A percentile compares a stretch with the other conserved stretches of the same genome.
Evolutionary conservation across 2,329 filamentous ascomycete genomes (phyloP).

Genomic region (Periconia sp.): DNA sequence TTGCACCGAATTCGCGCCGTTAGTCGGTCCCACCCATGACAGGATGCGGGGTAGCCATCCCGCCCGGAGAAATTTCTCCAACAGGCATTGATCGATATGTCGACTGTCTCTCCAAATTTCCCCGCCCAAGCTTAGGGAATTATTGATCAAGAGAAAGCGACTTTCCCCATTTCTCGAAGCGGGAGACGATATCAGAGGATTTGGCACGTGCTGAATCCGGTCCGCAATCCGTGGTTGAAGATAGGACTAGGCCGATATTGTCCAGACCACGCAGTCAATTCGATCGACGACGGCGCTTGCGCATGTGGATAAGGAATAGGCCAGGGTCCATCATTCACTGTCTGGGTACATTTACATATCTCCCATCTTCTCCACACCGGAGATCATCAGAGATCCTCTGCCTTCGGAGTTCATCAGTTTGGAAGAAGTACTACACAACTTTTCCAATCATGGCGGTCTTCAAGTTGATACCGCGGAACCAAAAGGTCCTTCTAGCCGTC

Average conservation of each 20-base stretch:
- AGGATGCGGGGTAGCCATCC: not conserved
- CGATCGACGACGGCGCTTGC: not conserved
- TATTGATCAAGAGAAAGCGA: too few species aligned
- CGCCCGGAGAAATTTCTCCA: not conserved
- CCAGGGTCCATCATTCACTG: not conserved
- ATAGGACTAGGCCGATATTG: not conserved
- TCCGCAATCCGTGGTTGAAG: too few species aligned
- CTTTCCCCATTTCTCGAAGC: too few species aligned
- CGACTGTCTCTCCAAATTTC: too few species aligned
- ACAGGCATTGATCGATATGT: not conserved
- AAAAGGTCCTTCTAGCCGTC: slow-evolving; percentile 13
- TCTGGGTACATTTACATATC: not conserved
- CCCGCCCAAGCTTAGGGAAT: too few species aligned
- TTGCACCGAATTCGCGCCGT: not conserved
- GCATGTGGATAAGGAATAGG: not conserved
- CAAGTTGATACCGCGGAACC: slow-evolving; percentile 17
- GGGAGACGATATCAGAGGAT: too few species aligned
- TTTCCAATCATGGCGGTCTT: slow-evolving; percentile 4
- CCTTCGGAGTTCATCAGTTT: too few species aligned
- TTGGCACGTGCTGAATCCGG: too few species aligned
- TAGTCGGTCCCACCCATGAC: not conserved
- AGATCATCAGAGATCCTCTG: too few species aligned
- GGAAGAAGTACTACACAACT: too few species aligned
- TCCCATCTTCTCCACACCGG: not conserved
- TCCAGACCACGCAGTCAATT: too few species aligned